These are phyloP conservation scores for Barbatosphaeria neglecta DNA, from an alignment of 495 filamentous ascomycete species.

Conservation along the genomic window DNA sequence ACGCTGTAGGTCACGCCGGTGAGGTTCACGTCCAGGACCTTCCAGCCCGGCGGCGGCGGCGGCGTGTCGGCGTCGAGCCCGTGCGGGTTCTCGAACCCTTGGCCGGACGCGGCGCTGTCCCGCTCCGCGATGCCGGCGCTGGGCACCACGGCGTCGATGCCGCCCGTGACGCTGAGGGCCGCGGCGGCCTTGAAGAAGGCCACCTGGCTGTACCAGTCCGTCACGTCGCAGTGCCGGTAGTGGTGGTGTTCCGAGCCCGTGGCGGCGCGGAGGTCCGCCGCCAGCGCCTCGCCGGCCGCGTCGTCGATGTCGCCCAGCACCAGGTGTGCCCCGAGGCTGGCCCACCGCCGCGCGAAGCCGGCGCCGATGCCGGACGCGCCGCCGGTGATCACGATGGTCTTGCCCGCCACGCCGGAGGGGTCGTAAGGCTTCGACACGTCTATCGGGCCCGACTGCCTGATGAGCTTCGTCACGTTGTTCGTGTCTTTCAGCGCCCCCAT, in stretches of 20 bases:
- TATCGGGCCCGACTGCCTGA: slow-evolving; percentile 21
- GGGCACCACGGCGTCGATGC: slow-evolving; percentile 52
- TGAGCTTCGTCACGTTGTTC: slow-evolving; percentile 9
- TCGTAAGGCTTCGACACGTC: slow-evolving; percentile 26
- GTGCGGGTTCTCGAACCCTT: slow-evolving; percentile 23
- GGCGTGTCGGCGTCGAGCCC: slow-evolving; percentile 30
- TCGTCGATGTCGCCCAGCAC: slow-evolving; percentile 36
- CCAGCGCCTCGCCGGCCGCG: slow-evolving; percentile 20
- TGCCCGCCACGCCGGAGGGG: slow-evolving; percentile 23
- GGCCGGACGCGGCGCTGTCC: slow-evolving; percentile 5
- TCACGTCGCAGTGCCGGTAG: slow-evolving; percentile 39
- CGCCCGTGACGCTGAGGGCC: slow-evolving; percentile 37
- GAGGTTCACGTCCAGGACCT: slow-evolving; percentile 49
- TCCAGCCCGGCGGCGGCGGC: slow-evolving; percentile 41
- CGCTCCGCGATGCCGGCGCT: slow-evolving; percentile 53
- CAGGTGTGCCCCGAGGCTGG: slow-evolving; percentile 27
- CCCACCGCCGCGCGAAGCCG: slow-evolving; percentile 35
- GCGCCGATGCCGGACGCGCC: slow-evolving; percentile 43
- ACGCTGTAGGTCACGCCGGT: slow-evolving; percentile 53
- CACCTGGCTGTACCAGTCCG: slow-evolving; percentile 47
- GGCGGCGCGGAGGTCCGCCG: slow-evolving; percentile 21
- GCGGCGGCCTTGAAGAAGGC: slow-evolving; percentile 45
- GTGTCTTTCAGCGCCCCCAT: slow-evolving; percentile 3
- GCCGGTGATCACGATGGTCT: slow-evolving; percentile 39
- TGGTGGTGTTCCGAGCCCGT: slow-evolving; percentile 25